Base-by-base conservation (phyloP, 805 yeast genomes). In the Candida quercuum region DNA sequence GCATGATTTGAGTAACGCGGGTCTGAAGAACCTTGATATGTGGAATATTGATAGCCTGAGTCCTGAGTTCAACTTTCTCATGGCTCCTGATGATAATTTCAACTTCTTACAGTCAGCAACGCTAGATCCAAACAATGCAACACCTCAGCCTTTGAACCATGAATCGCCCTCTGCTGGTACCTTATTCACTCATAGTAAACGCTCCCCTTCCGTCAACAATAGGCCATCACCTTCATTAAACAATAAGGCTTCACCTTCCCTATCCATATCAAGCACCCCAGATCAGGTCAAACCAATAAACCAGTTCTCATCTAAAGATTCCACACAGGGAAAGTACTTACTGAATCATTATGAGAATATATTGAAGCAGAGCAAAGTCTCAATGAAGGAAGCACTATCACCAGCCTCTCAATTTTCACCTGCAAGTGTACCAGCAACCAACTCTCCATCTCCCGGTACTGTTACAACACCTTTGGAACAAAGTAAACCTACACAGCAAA, bases 31-130 rank as follows among this genome's bases (percentile, higher is more conserved):
- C 23, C 16, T 29, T 10, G 32, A 29, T 4, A 18, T 51, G 13
- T 51, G 51, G 47, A 41, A 38, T 28, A 40, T 51, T 11, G 51
- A 47, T 12, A 31, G 39, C 14, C 20, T 52, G 24, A 41, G 35
- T 16, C 22, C 47, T 5, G 57, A 52, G 24, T 52, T 54, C 36
- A 51, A 51, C 43, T 44, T 52, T 17, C 40, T 54, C 18, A 45
- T 43, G 21, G 46, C 46, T 22, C 49, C 56, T 2, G 49, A 49
- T 17, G 56, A 49, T 0, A 15, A 38, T 3, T 36, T 37, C 32
- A 34, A 37, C 29, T 47, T 48, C 29, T 21, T 45, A 2, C 34
- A 35, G 15, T 19, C 34, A 27, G 22, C 33, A 22, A 15, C 36
- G 30, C n/a, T n/a, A n/a, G n/a, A n/a, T n/a, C n/a, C n/a, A n/a